Base-by-base conservation (phyloP, 495 filamentous ascomycete genomes). In the Elasticomyces elasticus region DNA sequence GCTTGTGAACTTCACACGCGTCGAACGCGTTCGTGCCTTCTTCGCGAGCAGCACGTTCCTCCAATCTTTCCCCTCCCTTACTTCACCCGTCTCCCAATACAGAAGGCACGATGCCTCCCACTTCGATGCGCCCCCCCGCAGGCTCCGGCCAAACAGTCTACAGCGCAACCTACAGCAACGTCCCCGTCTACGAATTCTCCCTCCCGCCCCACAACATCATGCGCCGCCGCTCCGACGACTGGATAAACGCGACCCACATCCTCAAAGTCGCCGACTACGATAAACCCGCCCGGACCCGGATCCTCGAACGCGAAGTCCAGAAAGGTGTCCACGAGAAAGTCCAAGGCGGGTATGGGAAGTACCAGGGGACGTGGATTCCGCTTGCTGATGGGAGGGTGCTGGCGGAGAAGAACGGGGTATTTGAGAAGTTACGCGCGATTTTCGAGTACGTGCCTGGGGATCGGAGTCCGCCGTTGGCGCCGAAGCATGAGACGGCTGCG, bases 291-390 rank as follows among this genome's bases (percentile, higher is more conserved):
- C 77, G 92, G 62, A 98, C 92, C 26, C 75, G 92, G 55, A 95
- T 98, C 52, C 79, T 98, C 15, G 92, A 98, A 72, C 79, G 94
- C 44, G 94, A 98, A 60, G 91, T 98, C 0, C 92, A 98, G 66
- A 94, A 95, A 67, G 91, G 90, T 10, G 75, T 83, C 9, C 92
- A 98, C 70, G 91, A 97, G 70, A 98, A 98, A 71, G 86, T 98
- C 2, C 92, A 98, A 64, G 92, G 92, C 56, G 92, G 92, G 22
- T 98, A 97, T 69, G 92, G 92, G 50, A 98, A 97, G 79, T 98
- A 96, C 61, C 92, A 98, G 73, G 89, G 89, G 54, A 98, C 92
- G 38, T 98, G 94, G 94, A 88, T 98, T 23, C 91, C 92, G 6
- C 77, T 98, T 22, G 78, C 83, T 25, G 81, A 87, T 53, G 92